Percentiles rank a stretch among this genome's conserved stretches.
phyloP scores from a whole-genome alignment of 2,329 filamentous ascomycete species.

The Ascocoryne sarcoides region DNA sequence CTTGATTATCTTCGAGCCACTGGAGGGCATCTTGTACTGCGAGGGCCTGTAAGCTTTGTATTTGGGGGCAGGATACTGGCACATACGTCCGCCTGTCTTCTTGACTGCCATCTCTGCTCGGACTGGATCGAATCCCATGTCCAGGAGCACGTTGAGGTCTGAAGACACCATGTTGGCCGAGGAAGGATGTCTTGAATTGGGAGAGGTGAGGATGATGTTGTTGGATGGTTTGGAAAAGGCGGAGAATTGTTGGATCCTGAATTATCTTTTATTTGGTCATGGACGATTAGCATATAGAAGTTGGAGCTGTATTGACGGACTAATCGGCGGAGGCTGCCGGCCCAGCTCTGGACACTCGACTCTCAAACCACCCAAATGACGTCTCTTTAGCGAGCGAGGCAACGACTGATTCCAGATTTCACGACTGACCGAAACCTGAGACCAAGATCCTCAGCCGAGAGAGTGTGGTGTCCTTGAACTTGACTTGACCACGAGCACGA shows the following conservation, averaged over 20 bases:
- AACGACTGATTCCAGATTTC: conserved; percentile 1
- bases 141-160: conserved; percentile 52
- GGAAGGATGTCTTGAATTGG: neutral
- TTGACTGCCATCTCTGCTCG: conserved; percentile 77
- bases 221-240: neutral
- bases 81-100: conserved; percentile 69
- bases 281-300: no score
- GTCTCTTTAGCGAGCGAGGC: conserved; percentile 15
- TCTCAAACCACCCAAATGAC: conserved; percentile 2
- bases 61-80: neutral
- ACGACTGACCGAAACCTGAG: neutral
- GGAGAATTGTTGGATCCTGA: neutral
- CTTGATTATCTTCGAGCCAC: conserved; percentile 89
- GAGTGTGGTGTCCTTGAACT: no score
- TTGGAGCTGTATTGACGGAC: neutral
- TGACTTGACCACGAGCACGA: no score
- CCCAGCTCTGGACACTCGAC: neutral
- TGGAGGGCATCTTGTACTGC: conserved; percentile 81
- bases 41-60: conserved; percentile 11
- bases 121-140: conserved; percentile 76
- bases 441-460: no score
- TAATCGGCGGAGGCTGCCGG: neutral
- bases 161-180: conserved; percentile 38
- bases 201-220: neutral
- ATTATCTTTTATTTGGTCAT: no score